Evolutionary conservation across 805 yeast species (phyloP), one percentile per base, ranked within the genome.

Genomic region (Candida orba): DNA sequence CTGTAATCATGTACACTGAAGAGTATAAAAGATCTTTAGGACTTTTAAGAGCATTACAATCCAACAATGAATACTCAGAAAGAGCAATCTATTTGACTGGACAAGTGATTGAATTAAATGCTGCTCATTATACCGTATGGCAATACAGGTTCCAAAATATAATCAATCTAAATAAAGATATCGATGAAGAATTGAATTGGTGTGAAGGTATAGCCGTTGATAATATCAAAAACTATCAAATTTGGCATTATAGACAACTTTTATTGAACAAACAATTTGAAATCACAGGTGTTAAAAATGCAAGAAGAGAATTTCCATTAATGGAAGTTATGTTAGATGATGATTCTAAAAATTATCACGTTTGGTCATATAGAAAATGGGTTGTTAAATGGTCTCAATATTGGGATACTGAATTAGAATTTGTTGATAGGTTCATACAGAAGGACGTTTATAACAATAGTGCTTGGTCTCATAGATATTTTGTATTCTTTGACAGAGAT

Each of bases 91-190:
- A 71, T 17, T 63, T 89, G 35, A 84, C 95, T 0, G 70, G 74
- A 13, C 62, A 64, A 23, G 82, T 84, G 3, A 81, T 93, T 40
- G 73, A 66, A 13, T 55, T 74, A 43, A 81, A 86, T 33, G 89
- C 97, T 1, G 95, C 97, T 0, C 96, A 91, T 61, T 93, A 93
- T 59, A 83, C 96, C 0, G 82, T 82, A 1, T 93, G 98, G 98
- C 74, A 73, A 39, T 85, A 79, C 61, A 63, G 91, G 24, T 79
- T 63, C 46, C 67, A 75, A 35, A 80, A 79, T 22, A 54, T 83
- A 22, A 53, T 57, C 22, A 51, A 63, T 27, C 48, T 81, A 34
- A 20, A 61, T 6, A 58, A 61, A 23, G 68, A 64, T 24, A 49
- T 69, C 22, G 53, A 65, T 13, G 64, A 68, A 14, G 95, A 91